Conservation (phyloP, 1,139 yeast species). For the Taphrina pruni region DNA sequence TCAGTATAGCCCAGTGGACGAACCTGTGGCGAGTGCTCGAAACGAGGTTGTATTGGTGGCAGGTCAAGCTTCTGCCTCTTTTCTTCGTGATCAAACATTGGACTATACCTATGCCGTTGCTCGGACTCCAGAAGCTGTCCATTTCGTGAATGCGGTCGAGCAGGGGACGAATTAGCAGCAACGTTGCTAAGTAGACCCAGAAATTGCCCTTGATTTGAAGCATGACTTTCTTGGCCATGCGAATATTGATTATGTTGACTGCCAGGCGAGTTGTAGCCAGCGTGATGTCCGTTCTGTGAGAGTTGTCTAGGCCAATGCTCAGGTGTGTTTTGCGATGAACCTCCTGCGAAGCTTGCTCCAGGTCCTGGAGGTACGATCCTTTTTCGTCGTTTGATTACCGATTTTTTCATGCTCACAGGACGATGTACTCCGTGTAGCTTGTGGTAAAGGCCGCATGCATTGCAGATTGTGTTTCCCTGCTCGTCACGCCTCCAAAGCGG, state of each 20-base stretch:
- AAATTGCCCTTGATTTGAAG: conserved; percentile 26
- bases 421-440: conserved; percentile 78
- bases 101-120: conserved; percentile 18
- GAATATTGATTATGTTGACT: neutral
- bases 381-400: conserved; percentile 71
- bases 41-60: conserved; percentile 23
- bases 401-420: conserved; percentile 75
- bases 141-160: conserved; percentile 20
- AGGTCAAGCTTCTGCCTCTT: conserved; percentile 24
- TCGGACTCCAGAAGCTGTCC: conserved; percentile 14
- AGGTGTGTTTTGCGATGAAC: conserved; percentile 14
- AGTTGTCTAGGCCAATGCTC: conserved; percentile 24
- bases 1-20: conserved; percentile 18
- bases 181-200: conserved; percentile 30
- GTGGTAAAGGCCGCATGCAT: conserved; percentile 83
- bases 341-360: conserved; percentile 11
- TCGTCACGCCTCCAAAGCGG: conserved; percentile 89
- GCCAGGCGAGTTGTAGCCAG: conserved; percentile 19
- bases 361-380: conserved; percentile 40
- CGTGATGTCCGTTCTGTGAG: conserved; percentile 13
- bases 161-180: conserved; percentile 28
- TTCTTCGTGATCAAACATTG: conserved; percentile 23
- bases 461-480: conserved; percentile 75
- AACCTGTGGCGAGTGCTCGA: conserved; percentile 24
- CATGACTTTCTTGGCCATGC: conserved; percentile 5